Percentiles rank a stretch among this genome's conserved stretches.
Evolutionary conservation across 2,329 filamentous ascomycete species (phyloP).

Genomic region (Volutella citrinella): DNA sequence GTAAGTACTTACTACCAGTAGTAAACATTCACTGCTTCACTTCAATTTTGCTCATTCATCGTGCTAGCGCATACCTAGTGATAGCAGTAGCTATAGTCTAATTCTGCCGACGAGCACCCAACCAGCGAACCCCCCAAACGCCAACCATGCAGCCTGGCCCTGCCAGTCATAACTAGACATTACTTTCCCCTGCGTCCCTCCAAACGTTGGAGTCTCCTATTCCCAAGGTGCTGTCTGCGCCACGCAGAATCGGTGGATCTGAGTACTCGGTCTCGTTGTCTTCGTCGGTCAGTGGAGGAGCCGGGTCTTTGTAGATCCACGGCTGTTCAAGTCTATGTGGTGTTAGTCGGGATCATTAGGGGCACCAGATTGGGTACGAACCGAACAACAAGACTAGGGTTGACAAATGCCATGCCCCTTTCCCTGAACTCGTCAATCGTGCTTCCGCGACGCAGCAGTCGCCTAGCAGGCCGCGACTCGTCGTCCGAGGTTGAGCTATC

Average conservation of each 20-base stretch:
- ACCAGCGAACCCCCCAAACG: too few relatives aligned
- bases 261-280: conserved; percentile 24
- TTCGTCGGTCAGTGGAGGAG: conserved; percentile 32
- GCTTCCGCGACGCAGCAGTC: conserved; percentile 50
- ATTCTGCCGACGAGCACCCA: conserved; percentile 7
- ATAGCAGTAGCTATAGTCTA: conserved; percentile 11
- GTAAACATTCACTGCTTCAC: too few relatives aligned
- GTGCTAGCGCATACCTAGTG: too few relatives aligned
- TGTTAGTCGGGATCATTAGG: too few relatives aligned
- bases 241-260: conserved; percentile 28
- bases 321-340: conserved; percentile 60
- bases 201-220: conserved; percentile 40
- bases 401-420: conserved; percentile 68
- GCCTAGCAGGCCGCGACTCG: conserved; percentile 36
- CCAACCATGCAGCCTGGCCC: too few relatives aligned
- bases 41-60: too few relatives aligned
- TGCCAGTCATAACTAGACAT: too few relatives aligned
- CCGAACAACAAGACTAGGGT: conserved; percentile 69
- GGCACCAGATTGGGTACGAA: too few relatives aligned
- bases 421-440: conserved; percentile 73
- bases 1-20: too few relatives aligned
- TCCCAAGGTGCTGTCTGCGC: conserved; percentile 34
- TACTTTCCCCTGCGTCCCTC: conserved; percentile 25
- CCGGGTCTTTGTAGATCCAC: conserved; percentile 64
- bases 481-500: too few relatives aligned